Evolutionary conservation across 129 eudicot genomes (phyloP), one percentile per base, ranked within the genome.

Genomic region (Glebionis coronaria): DNA sequence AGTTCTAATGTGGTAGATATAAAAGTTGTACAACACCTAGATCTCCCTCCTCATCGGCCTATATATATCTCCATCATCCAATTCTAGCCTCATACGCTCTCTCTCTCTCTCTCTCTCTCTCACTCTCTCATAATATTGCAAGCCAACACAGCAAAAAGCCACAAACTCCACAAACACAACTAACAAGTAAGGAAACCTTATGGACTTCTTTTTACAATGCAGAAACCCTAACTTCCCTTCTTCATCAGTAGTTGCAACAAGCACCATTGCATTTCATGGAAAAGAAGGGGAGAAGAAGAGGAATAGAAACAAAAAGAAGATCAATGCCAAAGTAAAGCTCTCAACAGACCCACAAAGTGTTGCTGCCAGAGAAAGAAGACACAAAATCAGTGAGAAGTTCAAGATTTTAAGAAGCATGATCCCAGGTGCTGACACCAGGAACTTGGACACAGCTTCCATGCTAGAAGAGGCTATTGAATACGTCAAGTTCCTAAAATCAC

Each of bases 341-440:
- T 91, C 97, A 29, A 87, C 88, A 8, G 96, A 85, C 76, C 96
- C 97, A 23, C 97, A 91, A 64, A 91, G 96, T 79, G 87, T 91
- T 62, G 97, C 97, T 38, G 97, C 97, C 3, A 66, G 97, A 66
- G 88, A 81, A 55, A 78, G 96, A 79, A 76, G 97, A 68, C 96
- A 91, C 70, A 71, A 87, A 35, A 85, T 91, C 57, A 91, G 97
- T 49, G 87, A 85, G 60, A 69, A 84, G 28, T 84, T 91, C 85
- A 91, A 85, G 88, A 80, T 80, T 44, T 66, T 91, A n/a, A 85
- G 80, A 73, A 81, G 91, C 80, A 54, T 91, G 27, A 83, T 91
- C 9, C 97, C 97, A 12, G 94, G 96, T 13, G 85, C 83, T 15
- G 50, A 84, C 18, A 81, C 84, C 4, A 76, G 78, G 62, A 91